A percentile compares a stretch with the other conserved stretches of the same genome.
These are phyloP conservation scores for Botryotinia convoluta DNA, from an alignment of 2,329 filamentous ascomycete genomes.

Conservation along the genomic window DNA sequence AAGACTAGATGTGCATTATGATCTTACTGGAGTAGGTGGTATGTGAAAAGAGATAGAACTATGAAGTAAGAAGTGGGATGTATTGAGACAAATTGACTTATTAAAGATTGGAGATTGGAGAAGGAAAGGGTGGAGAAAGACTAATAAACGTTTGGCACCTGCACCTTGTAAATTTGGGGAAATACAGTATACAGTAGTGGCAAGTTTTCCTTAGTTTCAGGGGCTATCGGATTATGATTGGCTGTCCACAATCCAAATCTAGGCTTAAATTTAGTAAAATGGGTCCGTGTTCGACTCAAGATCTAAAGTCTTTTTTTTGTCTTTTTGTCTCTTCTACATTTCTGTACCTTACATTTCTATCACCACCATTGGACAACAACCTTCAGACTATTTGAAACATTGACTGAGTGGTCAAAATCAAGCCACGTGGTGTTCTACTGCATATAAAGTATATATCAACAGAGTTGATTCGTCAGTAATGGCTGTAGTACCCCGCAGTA, in stretches of 20 bases:
- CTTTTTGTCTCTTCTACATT: neutral
- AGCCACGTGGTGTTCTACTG: neutral
- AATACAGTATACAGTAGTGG: neutral
- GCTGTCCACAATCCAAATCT: neutral
- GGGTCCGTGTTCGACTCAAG: neutral
- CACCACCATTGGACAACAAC: neutral
- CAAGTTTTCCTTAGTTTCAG: neutral
- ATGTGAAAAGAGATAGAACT: neutral
- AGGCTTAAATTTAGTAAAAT: neutral
- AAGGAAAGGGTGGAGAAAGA: neutral
- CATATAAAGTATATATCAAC: neutral
- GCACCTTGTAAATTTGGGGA: constrained; percentile 1
- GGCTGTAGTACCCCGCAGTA: neutral
- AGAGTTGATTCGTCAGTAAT: neutral
- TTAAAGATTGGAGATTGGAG: neutral
- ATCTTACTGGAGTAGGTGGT: neutral
- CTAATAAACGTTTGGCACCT: neutral
- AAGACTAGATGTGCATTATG: neutral
- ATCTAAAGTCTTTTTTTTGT: neutral
- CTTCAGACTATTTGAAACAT: neutral
- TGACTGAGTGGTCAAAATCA: neutral
- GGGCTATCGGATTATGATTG: neutral
- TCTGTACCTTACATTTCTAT: neutral
- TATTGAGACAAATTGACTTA: neutral
- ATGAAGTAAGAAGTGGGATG: neutral